Conservation (phyloP, 129 eudicot species). For the Pseudognaphalium luteoalbum region DNA sequence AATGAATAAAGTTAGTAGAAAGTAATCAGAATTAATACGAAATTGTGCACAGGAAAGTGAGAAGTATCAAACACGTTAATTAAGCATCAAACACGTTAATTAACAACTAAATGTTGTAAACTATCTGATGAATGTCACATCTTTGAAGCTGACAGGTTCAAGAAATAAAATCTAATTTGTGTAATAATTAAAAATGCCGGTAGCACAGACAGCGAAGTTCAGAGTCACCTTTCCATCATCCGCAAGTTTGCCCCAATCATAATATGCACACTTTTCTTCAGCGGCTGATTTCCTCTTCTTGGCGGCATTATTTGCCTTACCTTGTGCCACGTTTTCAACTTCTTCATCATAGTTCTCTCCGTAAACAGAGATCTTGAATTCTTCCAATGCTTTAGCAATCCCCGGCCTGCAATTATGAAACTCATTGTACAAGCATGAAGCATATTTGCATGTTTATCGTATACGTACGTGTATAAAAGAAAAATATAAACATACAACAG, state of each 20-base stretch:
- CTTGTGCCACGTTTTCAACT: constrained; percentile 30
- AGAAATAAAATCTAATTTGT: background rate
- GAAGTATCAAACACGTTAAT: background rate
- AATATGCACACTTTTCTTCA: constrained; percentile 62
- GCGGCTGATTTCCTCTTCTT: constrained; percentile 68
- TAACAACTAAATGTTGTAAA: background rate
- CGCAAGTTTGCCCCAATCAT: constrained; percentile 88
- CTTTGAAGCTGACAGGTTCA: background rate
- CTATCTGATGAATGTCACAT: background rate
- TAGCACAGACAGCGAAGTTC: background rate
- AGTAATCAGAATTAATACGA: background rate
- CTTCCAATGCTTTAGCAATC: constrained; percentile 83
- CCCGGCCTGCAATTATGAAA: constrained; percentile 60
- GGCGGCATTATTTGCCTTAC: constrained; percentile 46
- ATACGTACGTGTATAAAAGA: background rate
- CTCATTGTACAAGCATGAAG: constrained; percentile 3
- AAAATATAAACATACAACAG: background rate
- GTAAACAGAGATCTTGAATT: constrained; percentile 77
- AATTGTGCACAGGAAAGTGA: no score
- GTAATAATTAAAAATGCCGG: background rate
- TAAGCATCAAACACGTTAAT: background rate
- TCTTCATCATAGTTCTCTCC: constrained; percentile 76
- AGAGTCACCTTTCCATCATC: constrained; percentile 77
- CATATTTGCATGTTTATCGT: background rate
- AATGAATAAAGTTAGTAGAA: background rate